Evolutionary conservation across 148 eudicot genomes (phyloP).

Genomic region (Tetragonia tetragonoides): DNA sequence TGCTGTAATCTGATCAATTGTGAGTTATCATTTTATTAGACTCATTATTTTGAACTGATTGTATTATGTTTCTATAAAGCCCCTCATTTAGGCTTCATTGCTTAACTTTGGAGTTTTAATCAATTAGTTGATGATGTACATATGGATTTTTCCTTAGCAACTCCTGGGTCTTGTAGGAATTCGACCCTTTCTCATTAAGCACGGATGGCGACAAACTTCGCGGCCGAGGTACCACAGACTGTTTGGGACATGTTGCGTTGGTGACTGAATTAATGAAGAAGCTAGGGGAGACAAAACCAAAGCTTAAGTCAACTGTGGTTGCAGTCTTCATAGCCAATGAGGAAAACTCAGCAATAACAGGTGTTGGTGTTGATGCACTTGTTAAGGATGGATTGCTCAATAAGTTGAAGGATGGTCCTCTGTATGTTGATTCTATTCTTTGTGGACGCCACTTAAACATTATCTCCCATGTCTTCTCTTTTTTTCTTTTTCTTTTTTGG

Average conservation of each 20-base stretch:
- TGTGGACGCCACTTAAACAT: background rate
- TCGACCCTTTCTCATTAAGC: slow-evolving; percentile 90
- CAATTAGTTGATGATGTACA: background rate
- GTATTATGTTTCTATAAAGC: background rate
- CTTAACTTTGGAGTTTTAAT: background rate
- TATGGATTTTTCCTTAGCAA: background rate
- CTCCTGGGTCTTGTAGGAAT: slow-evolving; percentile 51
- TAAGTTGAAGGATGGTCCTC: slow-evolving; percentile 82
- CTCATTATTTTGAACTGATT: no score
- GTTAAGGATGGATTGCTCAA: slow-evolving; percentile 78
- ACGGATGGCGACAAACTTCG: slow-evolving; percentile 87
- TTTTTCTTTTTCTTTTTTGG: background rate
- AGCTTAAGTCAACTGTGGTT: slow-evolving; percentile 82
- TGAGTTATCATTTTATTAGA: background rate
- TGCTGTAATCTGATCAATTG: background rate
- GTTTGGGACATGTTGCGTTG: slow-evolving; percentile 95
- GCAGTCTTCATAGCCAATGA: slow-evolving; percentile 97
- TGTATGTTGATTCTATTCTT: slow-evolving; percentile 47
- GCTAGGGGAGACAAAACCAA: slow-evolving; percentile 78
- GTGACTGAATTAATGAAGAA: slow-evolving; percentile 84
- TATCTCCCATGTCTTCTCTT: background rate
- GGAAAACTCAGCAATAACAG: slow-evolving; percentile 86
- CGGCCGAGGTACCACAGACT: slow-evolving; percentile 98
- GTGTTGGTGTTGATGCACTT: slow-evolving; percentile 94
- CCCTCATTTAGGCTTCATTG: background rate